Evolutionary conservation across 2,329 filamentous ascomycete species (phyloP).

Genomic region (Tolypocladium pustulatum): DNA sequence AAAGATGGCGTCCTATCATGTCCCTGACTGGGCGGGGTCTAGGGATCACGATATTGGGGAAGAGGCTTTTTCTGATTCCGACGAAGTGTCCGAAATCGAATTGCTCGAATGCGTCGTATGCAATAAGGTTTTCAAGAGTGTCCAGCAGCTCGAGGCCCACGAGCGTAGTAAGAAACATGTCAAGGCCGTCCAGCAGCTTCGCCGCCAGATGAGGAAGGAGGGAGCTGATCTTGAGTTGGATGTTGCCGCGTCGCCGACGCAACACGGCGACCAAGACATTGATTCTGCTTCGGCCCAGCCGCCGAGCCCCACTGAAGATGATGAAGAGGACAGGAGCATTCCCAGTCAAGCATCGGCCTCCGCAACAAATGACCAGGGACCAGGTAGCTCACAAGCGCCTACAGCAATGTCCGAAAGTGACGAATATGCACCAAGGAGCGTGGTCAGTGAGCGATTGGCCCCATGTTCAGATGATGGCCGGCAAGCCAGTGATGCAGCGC

Average conservation of each 20-base stretch:
- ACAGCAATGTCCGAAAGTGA: constrained; percentile 12
- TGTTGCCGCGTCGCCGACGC: constrained; percentile 1
- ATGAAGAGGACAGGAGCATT: neutral
- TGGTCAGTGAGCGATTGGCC: constrained; percentile 29
- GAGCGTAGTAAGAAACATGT: constrained; percentile 95
- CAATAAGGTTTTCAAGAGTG: constrained; percentile 74
- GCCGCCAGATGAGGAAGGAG: constrained; percentile 74
- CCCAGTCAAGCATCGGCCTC: neutral
- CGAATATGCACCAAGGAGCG: constrained; percentile 36
- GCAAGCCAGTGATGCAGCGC: neutral
- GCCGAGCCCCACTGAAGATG: neutral
- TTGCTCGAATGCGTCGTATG: constrained; percentile 69
- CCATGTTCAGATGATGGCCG: neutral
- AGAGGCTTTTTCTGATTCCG: constrained; percentile 51
- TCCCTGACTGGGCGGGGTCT: constrained; percentile 67
- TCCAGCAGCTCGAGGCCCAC: constrained; percentile 83
- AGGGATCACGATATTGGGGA: constrained; percentile 41
- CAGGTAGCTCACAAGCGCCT: neutral
- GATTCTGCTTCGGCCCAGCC: neutral
- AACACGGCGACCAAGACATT: neutral
- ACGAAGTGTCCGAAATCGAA: constrained; percentile 44
- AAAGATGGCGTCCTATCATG: constrained; percentile 52
- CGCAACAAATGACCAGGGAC: neutral
- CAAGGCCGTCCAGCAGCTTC: constrained; percentile 73
- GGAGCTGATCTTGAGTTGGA: constrained; percentile 49